Evolutionary conservation across 176 grass and related monocot species (phyloP).

Genomic region (Oryza longistaminata): DNA sequence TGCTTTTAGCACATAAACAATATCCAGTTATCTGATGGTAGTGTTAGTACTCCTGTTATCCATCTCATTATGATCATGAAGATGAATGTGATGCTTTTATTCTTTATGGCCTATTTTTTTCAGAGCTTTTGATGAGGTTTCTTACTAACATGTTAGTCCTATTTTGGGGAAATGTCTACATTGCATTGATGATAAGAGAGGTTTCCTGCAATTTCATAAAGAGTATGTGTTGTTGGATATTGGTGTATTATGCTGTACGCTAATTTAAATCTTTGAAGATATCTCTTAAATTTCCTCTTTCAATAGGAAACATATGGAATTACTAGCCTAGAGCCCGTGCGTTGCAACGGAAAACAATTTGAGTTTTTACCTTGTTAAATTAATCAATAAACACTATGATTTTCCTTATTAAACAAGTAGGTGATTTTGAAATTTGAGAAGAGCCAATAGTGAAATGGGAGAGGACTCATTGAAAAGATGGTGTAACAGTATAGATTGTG

Average conservation of each 20-base stretch:
- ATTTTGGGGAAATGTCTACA: not conserved
- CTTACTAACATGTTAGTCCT: not conserved
- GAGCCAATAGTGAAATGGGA: too few relatives aligned
- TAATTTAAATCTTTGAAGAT: not conserved
- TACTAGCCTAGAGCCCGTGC: not conserved
- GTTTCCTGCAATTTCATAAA: not conserved
- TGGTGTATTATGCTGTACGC: too few relatives aligned
- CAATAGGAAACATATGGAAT: too few relatives aligned
- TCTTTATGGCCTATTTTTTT: not conserved
- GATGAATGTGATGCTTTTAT: not conserved
- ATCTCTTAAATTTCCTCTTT: not conserved
- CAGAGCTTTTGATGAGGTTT: too few relatives aligned
- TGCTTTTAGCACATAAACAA: conserved; percentile 18
- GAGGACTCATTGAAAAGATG: too few relatives aligned
- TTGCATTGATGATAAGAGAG: not conserved
- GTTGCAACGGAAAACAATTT: too few relatives aligned
- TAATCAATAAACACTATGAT: too few relatives aligned
- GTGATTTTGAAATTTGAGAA: too few relatives aligned
- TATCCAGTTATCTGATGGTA: conserved; percentile 24
- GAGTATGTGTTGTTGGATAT: not conserved
- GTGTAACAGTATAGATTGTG: too few relatives aligned
- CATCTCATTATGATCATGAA: not conserved
- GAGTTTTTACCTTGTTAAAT: too few relatives aligned
- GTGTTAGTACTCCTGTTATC: not conserved
- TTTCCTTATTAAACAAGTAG: too few relatives aligned